Evolutionary conservation across 2,329 filamentous ascomycete genomes (phyloP), one percentile per base, ranked within the genome.

Genomic region (Parascedosporium putredinis): DNA sequence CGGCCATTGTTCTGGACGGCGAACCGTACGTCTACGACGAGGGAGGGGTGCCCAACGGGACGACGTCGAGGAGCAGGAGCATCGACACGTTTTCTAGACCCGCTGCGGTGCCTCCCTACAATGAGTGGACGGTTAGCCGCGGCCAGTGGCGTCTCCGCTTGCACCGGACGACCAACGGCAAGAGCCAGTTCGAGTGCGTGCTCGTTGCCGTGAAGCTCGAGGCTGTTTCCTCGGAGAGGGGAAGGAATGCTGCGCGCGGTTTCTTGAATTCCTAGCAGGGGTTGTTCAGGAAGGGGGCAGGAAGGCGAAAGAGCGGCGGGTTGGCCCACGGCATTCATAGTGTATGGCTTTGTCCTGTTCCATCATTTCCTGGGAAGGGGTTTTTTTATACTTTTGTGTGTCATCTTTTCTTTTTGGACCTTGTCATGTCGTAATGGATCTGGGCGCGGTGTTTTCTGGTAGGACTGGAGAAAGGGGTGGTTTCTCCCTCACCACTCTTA

Each of bases 161-260:
- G 24, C 81, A 84, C 59, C 64, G 64, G 12, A 61, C 66, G 2
- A 66, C 58, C 51, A 70, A 66, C 46, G 73, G 74, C 45, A 79
- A 74, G 58, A 70, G 69, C 33, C 70, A 71, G 2, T 72, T 83
- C 50, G 84, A 91, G 65, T 84, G 87, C 52, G 74, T 88, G 20
- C 73, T 95, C 46, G 73, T 85, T 14, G 86, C 81, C 1, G 85
- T 90, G 29, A 88, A 86, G 64, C 61, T 95, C 23, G 85, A 94
- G 56, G 84, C 83, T 0, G 76, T 81, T 56, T 83, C 75, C 49
- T 75, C 73, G 6, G 80, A 91, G 64, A 70, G 73, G 53, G 74
- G 74, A 9, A 75, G 86, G 54, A 95, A 94, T 67, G 67, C 66
- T 46, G 64, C 71, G 47, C 75, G 85, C 54, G 67, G 66, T 0